A percentile compares a stretch with the other conserved stretches of the same genome.
Conservation (phyloP, 306 rosid species). For the Glycine tomentella region DNA sequence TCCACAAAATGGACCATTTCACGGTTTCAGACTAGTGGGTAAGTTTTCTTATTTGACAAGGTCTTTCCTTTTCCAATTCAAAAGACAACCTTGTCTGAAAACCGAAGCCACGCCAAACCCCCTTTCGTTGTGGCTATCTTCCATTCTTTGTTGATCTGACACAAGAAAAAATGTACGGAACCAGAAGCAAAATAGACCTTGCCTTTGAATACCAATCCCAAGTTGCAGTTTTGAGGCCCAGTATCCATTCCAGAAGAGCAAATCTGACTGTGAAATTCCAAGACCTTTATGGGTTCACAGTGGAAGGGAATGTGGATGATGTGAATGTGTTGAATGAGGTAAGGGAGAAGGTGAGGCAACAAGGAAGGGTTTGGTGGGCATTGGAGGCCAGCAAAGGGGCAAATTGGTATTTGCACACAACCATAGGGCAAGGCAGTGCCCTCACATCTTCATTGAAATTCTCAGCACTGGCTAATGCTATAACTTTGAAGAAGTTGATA, state of each 20-base stretch:
- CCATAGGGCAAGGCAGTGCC: conserved; percentile 78
- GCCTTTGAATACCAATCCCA: conserved; percentile 90
- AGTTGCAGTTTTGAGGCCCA: conserved; percentile 82
- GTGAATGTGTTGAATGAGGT: conserved; percentile 97
- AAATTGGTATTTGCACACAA: conserved; percentile 86
- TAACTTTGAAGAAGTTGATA: conserved; percentile 87
- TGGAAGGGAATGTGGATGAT: conserved; percentile 99
- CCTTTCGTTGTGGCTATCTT: conserved; percentile 27
- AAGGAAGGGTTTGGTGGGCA: conserved; percentile 98
- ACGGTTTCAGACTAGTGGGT: conserved; percentile 53
- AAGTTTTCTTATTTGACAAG: conserved; percentile 51
- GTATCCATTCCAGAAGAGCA: conserved; percentile 92
- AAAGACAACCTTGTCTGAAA: conserved; percentile 29
- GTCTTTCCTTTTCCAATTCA: conserved; percentile 43
- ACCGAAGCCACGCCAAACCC: neutral
- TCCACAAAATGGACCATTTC: conserved; percentile 57
- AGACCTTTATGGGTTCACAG: conserved; percentile 94
- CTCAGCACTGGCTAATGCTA: conserved; percentile 80
- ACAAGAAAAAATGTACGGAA: conserved; percentile 70
- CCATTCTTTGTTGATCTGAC: conserved; percentile 50
- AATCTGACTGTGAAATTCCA: conserved; percentile 94
- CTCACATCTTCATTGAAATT: conserved; percentile 86
- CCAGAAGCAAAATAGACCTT: conserved; percentile 80
- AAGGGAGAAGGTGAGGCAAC: conserved; percentile 94
- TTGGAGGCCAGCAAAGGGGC: conserved; percentile 96